Evolutionary conservation across 2,329 filamentous ascomycete genomes (phyloP).

Genomic region (Knufia fluminis): DNA sequence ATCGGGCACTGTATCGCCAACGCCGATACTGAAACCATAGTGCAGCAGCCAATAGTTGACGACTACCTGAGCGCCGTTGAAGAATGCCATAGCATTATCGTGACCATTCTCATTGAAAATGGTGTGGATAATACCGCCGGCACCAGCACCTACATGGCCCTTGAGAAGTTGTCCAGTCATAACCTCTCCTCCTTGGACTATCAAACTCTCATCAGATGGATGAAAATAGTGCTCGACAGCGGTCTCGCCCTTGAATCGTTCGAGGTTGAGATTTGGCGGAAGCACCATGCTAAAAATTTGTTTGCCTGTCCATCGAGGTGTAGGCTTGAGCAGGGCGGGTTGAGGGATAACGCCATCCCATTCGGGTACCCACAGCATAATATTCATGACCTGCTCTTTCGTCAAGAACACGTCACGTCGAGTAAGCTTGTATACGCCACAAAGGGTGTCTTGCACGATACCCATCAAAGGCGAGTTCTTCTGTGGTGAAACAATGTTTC

Average conservation of each 20-base stretch:
- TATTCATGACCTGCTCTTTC: conserved; percentile 89
- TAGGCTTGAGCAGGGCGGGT: conserved; percentile 87
- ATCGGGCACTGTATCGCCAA: conserved; percentile 95
- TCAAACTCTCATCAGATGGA: conserved; percentile 64
- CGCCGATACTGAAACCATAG: conserved; percentile 94
- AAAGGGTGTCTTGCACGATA: conserved; percentile 96
- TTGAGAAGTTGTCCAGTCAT: conserved; percentile 87
- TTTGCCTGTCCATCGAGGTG: conserved; percentile 94
- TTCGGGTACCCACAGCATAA: conserved; percentile 92
- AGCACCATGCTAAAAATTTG: conserved; percentile 93
- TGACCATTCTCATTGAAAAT: conserved; percentile 92
- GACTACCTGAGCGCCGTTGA: conserved; percentile 89
- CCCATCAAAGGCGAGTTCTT: conserved; percentile 97
- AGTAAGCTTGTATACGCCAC: conserved; percentile 93
- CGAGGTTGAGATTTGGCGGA: conserved; percentile 70
- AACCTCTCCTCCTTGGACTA: conserved; percentile 79
- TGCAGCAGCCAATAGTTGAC: conserved; percentile 97
- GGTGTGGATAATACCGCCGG: conserved; percentile 87
- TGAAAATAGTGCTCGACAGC: conserved; percentile 54
- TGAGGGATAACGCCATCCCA: conserved; percentile 94
- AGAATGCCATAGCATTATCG: conserved; percentile 80
- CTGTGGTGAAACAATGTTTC: conserved; percentile 97
- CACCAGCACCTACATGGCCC: conserved; percentile 83
- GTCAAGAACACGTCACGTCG: conserved; percentile 84
- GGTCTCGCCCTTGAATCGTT: conserved; percentile 46